Evolutionary conservation across 2,329 filamentous ascomycete species (phyloP).

Genomic region (Alternaria rosae): DNA sequence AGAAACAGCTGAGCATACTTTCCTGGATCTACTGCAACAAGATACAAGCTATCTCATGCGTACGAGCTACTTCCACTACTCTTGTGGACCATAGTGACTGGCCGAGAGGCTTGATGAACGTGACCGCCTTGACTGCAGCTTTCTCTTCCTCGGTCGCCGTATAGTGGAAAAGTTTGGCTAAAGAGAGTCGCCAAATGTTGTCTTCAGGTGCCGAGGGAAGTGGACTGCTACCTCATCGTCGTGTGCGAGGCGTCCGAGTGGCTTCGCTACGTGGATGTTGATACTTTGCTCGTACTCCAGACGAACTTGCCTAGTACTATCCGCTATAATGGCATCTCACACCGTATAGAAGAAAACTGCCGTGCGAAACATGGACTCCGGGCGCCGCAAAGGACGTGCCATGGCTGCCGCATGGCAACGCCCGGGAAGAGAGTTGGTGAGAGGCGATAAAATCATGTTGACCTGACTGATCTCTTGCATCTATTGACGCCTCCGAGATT

Average conservation of each 20-base stretch:
- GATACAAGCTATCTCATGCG: too few species aligned
- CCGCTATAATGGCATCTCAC: fast-evolving
- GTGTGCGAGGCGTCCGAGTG: not conserved
- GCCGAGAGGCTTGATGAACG: too few species aligned
- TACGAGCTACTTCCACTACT: too few species aligned
- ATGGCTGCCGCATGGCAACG: not conserved
- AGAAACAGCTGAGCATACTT: too few species aligned
- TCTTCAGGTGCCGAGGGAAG: not conserved
- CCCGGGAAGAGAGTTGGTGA: not conserved
- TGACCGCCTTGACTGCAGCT: too few species aligned
- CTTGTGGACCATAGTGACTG: too few species aligned
- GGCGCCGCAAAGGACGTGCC: not conserved
- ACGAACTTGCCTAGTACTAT: not conserved
- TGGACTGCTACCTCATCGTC: not conserved
- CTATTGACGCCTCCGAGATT: not conserved
- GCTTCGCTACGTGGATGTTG: not conserved
- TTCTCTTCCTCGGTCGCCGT: too few species aligned
- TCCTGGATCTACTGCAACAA: too few species aligned
- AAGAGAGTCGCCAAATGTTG: not conserved
- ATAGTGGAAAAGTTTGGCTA: too few species aligned
- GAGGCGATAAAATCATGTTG: fast-evolving
- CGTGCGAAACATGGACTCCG: not conserved
- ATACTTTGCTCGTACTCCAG: not conserved
- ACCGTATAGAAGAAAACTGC: not conserved
- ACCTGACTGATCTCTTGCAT: not conserved